Percentiles rank a stretch among this genome's conserved stretches.
These are phyloP conservation scores for Sinapis alba DNA, from an alignment of 441 rosid species.

Conservation along the genomic window DNA sequence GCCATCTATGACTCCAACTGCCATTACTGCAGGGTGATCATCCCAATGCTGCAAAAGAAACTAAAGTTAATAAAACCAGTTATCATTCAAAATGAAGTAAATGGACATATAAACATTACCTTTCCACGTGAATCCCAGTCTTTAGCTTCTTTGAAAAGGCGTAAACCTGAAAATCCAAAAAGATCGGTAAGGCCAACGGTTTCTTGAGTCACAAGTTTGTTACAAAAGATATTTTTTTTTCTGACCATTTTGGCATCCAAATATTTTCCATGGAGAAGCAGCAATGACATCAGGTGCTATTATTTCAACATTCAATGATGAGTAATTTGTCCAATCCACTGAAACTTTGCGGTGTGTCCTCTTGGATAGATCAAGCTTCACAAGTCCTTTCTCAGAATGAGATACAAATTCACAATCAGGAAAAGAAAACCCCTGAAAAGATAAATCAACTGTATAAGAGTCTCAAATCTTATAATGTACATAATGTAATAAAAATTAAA, in stretches of 20 bases:
- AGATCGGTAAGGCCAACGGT: constrained; percentile 1
- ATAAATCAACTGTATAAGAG: not conserved
- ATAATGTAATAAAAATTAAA: not conserved
- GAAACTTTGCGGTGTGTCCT: constrained; percentile 48
- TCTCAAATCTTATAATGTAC: not conserved
- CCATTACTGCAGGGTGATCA: constrained; percentile 93
- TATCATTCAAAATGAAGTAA: not conserved
- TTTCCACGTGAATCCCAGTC: constrained; percentile 64
- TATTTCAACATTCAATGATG: constrained; percentile 54
- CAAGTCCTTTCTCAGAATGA: constrained; percentile 54
- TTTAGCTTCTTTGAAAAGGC: constrained; percentile 93
- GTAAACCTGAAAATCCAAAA: constrained; percentile 58
- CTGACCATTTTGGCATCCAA: constrained; percentile 93
- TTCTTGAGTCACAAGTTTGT: not conserved
- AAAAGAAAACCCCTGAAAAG: constrained; percentile 57
- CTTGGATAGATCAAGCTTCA: constrained; percentile 53
- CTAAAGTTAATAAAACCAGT: not conserved
- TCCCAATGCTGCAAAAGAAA: constrained; percentile 71
- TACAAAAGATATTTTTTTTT: not conserved
- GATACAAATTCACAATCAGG: constrained; percentile 58
- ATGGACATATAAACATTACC: constrained; percentile 44
- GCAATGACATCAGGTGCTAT: constrained; percentile 78
- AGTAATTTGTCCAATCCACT: constrained; percentile 55
- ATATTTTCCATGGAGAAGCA: constrained; percentile 95
- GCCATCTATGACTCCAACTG: constrained; percentile 83